A percentile compares a stretch with the other conserved stretches of the same genome.
phyloP scores from a whole-genome alignment of 2,329 filamentous ascomycete species.

The Cytospora chrysosperma region DNA sequence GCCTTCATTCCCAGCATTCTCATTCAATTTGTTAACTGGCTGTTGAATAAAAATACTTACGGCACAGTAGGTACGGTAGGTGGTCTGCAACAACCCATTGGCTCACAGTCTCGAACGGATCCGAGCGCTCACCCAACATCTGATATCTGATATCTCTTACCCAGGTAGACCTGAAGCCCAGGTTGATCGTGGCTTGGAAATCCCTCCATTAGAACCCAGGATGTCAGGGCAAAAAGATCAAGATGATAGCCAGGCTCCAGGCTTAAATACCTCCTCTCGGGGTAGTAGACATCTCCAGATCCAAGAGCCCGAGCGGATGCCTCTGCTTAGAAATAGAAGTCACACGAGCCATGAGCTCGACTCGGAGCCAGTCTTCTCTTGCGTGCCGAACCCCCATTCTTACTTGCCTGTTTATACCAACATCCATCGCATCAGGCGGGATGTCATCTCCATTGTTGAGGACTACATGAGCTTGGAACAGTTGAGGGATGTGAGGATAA shows the following conservation, averaged over 20 bases:
- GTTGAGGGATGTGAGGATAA: conserved; percentile 77
- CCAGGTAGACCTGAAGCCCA: neutral
- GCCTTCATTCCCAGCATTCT: neutral
- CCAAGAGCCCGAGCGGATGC: conserved; percentile 33
- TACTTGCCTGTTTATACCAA: conserved; percentile 73
- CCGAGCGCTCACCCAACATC: neutral
- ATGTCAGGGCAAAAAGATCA: conserved; percentile 1
- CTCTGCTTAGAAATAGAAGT: conserved; percentile 40
- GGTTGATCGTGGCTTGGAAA: neutral
- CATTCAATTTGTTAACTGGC: neutral
- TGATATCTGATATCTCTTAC: neutral
- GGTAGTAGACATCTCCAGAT: conserved; percentile 18
- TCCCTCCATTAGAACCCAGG: neutral
- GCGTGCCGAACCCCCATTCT: conserved; percentile 56
- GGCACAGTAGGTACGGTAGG: neutral
- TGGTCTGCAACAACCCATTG: neutral
- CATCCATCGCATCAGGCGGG: conserved; percentile 68
- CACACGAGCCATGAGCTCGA: conserved; percentile 38
- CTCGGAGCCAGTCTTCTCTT: conserved; percentile 49
- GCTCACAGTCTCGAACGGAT: neutral
- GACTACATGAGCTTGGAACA: conserved; percentile 69
- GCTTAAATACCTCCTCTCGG: conserved; percentile 10
- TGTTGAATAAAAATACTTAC: too few relatives aligned
- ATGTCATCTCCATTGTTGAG: conserved; percentile 63
- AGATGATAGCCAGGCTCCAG: neutral